Conservation (phyloP, 441 rosid genomes). For the Gossypium armourianum region DNA sequence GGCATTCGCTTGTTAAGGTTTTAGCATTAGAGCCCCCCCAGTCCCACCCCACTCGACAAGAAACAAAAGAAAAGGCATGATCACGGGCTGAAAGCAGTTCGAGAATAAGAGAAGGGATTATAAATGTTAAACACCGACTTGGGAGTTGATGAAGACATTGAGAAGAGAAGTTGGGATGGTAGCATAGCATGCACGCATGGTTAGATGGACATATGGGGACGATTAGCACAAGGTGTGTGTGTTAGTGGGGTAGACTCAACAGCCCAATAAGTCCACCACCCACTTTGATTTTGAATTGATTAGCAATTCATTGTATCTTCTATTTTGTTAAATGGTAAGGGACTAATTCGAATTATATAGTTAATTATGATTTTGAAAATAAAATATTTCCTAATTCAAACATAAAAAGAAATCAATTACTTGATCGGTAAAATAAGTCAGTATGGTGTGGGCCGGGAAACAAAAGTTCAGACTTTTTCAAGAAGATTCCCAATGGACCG, state of each 20-base stretch:
- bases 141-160: neutral
- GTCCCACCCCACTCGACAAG: neutral
- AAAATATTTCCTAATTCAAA: no score
- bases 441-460: no score
- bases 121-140: no score
- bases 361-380: no score
- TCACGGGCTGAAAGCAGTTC: no score
- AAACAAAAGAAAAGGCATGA: neutral
- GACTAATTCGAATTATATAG: no score
- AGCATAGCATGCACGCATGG: neutral
- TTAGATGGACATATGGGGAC: neutral
- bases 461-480: no score
- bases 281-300: neutral
- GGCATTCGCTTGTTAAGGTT: neutral
- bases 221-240: neutral
- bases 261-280: slow-evolving; percentile 13
- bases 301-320: no score
- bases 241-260: neutral
- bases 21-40: neutral
- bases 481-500: no score
- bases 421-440: no score
- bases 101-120: neutral
- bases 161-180: neutral
- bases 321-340: no score
- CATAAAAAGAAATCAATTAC: no score